phyloP scores from a whole-genome alignment of 2,329 filamentous ascomycete genomes.

The Fusarium metavorans region DNA sequence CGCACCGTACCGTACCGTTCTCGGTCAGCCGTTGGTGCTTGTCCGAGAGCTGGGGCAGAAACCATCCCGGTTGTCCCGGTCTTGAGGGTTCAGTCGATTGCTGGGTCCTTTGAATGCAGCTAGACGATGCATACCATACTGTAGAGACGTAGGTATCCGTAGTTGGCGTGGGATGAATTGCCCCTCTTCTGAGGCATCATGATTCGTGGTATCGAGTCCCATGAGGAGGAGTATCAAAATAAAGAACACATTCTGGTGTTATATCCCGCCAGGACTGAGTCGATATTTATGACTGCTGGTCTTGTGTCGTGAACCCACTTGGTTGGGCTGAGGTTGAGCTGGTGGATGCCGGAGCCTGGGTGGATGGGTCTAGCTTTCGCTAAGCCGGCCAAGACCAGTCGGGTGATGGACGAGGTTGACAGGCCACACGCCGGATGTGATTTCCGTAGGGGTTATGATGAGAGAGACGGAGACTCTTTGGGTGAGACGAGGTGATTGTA shows the following conservation, averaged over 20 bases:
- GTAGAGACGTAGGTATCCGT: conserved; percentile 1
- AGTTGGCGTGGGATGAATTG: conserved; percentile 18
- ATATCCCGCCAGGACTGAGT: not conserved
- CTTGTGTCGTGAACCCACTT: conserved; percentile 2
- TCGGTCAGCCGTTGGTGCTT: not conserved
- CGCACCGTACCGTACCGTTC: conserved; percentile 3
- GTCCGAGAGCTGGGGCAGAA: not conserved
- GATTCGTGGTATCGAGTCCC: conserved; percentile 16
- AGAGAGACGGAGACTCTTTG: not conserved
- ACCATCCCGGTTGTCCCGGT: conserved; percentile 14
- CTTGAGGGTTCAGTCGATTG: conserved; percentile 9
- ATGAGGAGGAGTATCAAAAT: not conserved
- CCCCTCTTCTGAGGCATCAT: conserved; percentile 21
- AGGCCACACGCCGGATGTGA: conserved; percentile 26
- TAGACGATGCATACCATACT: conserved; percentile 40
- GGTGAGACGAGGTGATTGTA: not conserved
- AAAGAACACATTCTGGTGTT: not conserved
- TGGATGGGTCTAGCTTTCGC: conserved; percentile 38
- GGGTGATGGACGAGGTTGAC: conserved; percentile 35
- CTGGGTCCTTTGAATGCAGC: conserved; percentile 30
- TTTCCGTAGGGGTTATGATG: not conserved
- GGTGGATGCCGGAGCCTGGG: conserved; percentile 30
- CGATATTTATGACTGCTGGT: not conserved
- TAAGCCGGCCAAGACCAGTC: conserved; percentile 35
- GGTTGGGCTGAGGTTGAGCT: conserved; percentile 22